Conservation (phyloP, 495 filamentous ascomycete genomes). For the Jackrogersella minutella region DNA sequence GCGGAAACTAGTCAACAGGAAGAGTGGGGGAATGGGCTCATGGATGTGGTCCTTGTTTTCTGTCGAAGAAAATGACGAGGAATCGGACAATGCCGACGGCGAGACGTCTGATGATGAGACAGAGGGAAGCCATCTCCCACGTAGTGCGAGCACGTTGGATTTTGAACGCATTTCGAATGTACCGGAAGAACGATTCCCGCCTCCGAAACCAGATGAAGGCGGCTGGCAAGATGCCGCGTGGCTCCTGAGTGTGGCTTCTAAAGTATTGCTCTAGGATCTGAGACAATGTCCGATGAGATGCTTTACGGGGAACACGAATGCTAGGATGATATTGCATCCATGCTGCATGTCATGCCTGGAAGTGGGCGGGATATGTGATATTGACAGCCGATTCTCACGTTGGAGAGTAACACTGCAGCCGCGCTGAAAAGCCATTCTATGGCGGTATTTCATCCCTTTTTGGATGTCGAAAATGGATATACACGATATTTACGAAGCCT, state of each 20-base stretch:
- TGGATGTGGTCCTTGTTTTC: constrained; percentile 85
- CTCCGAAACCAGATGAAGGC: constrained; percentile 58
- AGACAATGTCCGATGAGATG: constrained; percentile 6
- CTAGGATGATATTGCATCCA: constrained; percentile 8
- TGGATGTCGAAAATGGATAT: constrained; percentile 9
- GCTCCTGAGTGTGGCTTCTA: constrained; percentile 79
- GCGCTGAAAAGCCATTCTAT: constrained; percentile 26
- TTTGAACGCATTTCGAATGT: constrained; percentile 39
- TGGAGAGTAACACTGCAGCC: constrained; percentile 35
- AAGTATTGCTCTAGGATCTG: constrained; percentile 66
- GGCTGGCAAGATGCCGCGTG: constrained; percentile 87
- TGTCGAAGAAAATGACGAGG: constrained; percentile 66
- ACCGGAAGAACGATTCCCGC: constrained; percentile 47
- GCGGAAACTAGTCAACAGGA: constrained; percentile 62
- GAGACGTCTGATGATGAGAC: constrained; percentile 51
- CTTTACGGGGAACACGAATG: constrained; percentile 13
- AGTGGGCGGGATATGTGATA: constrained; percentile 15
- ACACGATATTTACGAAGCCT: constrained; percentile 17
- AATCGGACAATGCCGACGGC: constrained; percentile 52
- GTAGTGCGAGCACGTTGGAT: constrained; percentile 44
- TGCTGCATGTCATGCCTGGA: constrained; percentile 21
- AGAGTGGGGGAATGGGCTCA: constrained; percentile 72
- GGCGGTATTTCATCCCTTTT: constrained; percentile 10
- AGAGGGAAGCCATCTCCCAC: constrained; percentile 43
- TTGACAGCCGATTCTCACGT: constrained; percentile 26